A percentile compares a stretch with the other conserved stretches of the same genome.
These are phyloP conservation scores for Chytriomyces sp. DNA, from an alignment of 192 early-diverging fungal species.

Conservation along the genomic window DNA sequence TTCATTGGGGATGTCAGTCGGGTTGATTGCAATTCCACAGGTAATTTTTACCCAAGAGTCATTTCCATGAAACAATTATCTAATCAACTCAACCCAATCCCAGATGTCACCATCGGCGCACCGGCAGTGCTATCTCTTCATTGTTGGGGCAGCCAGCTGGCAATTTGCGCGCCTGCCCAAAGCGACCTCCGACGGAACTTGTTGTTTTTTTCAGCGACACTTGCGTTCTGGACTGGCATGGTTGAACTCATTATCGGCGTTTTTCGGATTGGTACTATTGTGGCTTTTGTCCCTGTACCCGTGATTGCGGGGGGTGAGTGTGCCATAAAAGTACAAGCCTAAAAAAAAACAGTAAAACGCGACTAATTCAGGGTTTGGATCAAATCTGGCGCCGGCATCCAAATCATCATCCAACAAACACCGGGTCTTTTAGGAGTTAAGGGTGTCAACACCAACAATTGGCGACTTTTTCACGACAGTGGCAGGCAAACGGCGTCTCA, in stretches of 20 bases:
- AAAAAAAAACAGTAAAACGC: not conserved
- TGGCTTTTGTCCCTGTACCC: constrained; percentile 79
- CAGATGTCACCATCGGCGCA: constrained; percentile 74
- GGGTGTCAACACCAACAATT: constrained; percentile 74
- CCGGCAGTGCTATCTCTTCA: constrained; percentile 79
- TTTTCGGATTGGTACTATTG: constrained; percentile 80
- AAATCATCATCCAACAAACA: constrained; percentile 82
- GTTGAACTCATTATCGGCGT: constrained; percentile 74
- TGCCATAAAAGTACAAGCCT: too few species aligned
- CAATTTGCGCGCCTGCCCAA: constrained; percentile 35
- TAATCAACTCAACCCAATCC: too few species aligned
- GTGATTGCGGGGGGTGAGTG: constrained; percentile 54
- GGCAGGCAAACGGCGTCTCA: constrained; percentile 23
- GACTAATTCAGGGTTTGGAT: constrained; percentile 66
- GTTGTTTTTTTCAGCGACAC: constrained; percentile 62
- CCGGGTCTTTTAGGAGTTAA: constrained; percentile 80
- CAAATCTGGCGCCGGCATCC: constrained; percentile 80
- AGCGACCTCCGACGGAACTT: constrained; percentile 6
- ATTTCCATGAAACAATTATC: too few species aligned
- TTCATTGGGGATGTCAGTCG: too few species aligned
- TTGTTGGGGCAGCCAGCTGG: constrained; percentile 71
- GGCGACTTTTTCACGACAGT: constrained; percentile 61
- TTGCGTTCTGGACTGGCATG: constrained; percentile 77
- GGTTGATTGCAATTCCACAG: too few species aligned
- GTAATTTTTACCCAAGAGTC: too few species aligned